phyloP scores from a whole-genome alignment of 169 alveolate genomes.

The Besnoitia besnoiti region DNA sequence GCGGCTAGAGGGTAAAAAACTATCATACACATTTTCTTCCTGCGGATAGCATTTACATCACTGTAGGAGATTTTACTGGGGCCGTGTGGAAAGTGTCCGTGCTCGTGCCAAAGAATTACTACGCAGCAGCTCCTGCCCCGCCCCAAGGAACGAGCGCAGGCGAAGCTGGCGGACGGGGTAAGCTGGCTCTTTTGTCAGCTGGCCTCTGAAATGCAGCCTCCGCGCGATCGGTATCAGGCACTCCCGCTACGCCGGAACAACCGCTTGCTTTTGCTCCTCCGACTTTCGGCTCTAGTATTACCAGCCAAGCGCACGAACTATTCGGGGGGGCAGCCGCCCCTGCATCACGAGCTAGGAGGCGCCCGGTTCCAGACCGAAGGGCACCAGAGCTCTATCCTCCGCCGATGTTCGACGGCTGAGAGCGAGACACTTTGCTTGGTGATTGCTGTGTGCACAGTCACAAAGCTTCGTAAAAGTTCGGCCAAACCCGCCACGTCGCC shows the following conservation, averaged over 20 bases:
- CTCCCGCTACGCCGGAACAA: no score
- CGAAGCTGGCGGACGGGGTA: no score
- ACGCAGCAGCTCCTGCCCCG: not conserved
- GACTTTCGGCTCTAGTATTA: not conserved
- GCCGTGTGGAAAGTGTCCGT: conserved; percentile 42
- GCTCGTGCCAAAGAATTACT: not conserved
- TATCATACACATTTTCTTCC: no score
- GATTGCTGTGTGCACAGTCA: no score
- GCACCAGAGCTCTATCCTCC: not conserved
- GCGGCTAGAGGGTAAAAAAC: not conserved
- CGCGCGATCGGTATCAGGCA: no score
- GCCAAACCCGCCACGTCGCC: no score
- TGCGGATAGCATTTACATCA: not conserved
- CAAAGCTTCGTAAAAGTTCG: no score
- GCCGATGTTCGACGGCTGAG: not conserved
- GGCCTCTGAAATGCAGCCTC: no score
- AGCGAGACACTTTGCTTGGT: no score
- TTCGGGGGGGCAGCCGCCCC: not conserved
- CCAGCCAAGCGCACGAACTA: not conserved
- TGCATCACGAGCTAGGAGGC: conserved; percentile 5
- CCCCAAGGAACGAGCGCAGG: not conserved
- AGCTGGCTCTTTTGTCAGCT: not conserved
- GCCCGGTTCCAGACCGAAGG: not conserved
- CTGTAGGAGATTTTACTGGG: conserved; percentile 31
- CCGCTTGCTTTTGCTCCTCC: not conserved